Evolutionary conservation across 2,329 filamentous ascomycete genomes (phyloP).

Genomic region (Fusarium proliferatum): DNA sequence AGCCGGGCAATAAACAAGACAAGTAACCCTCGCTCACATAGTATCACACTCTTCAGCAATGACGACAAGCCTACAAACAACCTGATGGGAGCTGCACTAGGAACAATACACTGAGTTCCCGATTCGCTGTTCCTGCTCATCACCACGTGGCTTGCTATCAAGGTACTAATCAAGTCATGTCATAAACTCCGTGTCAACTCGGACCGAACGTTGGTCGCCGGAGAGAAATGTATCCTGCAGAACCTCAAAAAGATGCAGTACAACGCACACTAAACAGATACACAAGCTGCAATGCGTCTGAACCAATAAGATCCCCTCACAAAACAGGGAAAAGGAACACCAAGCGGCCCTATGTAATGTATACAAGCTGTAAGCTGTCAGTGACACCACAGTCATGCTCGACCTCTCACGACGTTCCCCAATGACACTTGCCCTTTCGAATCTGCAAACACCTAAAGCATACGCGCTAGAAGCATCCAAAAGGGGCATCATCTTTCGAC

Average conservation of each 20-base stretch:
- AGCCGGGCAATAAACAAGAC: background rate
- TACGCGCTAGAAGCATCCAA: slow-evolving; percentile 4
- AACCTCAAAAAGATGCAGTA: background rate
- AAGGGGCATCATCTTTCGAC: slow-evolving; percentile 22
- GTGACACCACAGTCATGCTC: slow-evolving; percentile 7
- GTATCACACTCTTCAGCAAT: background rate
- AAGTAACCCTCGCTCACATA: background rate
- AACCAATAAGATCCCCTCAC: background rate
- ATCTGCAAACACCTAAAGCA: background rate
- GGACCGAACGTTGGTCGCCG: background rate
- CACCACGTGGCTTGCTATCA: background rate
- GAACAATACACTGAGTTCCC: background rate
- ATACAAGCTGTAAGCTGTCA: slow-evolving; percentile 2
- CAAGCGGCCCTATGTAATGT: background rate
- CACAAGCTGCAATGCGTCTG: background rate
- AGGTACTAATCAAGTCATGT: background rate
- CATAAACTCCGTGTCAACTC: background rate
- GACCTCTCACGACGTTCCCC: background rate
- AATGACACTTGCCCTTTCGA: background rate
- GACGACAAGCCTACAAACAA: background rate
- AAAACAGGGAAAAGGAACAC: background rate
- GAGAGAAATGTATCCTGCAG: background rate
- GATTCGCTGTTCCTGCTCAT: slow-evolving; percentile 1
- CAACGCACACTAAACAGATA: background rate
- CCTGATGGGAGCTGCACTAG: background rate